Evolutionary conservation across 73 alveolate genomes (phyloP).

Genomic region (Stentor coeruleus): DNA sequence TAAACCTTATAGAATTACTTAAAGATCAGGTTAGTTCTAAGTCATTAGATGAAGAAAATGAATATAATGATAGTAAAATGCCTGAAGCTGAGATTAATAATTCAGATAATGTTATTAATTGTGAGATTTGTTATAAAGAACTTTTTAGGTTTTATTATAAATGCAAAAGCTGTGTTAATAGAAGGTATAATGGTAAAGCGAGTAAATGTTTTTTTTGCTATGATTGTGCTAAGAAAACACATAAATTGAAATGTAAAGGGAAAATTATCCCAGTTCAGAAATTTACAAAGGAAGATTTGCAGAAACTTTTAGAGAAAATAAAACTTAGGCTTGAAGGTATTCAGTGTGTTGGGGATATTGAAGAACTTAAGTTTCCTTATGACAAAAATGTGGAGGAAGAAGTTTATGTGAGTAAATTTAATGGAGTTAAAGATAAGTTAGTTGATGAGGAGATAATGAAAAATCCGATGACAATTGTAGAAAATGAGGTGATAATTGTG

Average conservation of each 20-base stretch:
- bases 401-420: not conserved
- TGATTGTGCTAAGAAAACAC: not conserved
- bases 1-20: not conserved
- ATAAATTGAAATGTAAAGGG: not conserved
- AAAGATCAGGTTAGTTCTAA: not conserved
- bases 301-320: not conserved
- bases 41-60: not conserved
- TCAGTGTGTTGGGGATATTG: not conserved
- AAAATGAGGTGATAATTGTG: not conserved
- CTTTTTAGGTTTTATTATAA: slow-evolving; percentile 1
- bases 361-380: not conserved
- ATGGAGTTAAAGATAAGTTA: not conserved
- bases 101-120: not conserved
- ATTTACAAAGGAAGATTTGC: not conserved
- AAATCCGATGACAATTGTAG: not conserved
- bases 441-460: not conserved
- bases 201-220: not conserved
- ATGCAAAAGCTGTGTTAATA: not conserved
- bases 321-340: not conserved
- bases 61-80: not conserved
- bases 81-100: not conserved
- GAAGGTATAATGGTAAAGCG: not conserved
- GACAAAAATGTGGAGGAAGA: slow-evolving; percentile 8
- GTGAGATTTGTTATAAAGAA: not conserved
- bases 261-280: not conserved